Conservation (phyloP, 2,329 filamentous ascomycete species). For the Xylariaceae sp. region DNA sequence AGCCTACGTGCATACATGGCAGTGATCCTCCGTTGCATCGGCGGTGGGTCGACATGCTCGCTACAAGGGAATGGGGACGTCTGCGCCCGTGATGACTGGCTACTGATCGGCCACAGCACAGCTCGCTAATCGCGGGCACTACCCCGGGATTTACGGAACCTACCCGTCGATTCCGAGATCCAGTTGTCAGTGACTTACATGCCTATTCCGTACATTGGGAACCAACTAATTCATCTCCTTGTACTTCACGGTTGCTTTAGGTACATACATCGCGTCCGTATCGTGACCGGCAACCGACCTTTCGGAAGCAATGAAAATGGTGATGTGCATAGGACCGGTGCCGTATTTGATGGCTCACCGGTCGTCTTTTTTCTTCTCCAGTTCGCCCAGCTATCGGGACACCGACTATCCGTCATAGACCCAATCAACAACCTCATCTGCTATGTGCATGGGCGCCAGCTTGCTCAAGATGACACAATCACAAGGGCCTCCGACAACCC, state of each 20-base stretch:
- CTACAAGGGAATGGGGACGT: neutral
- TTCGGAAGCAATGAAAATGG: neutral
- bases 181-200: neutral
- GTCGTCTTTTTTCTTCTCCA: neutral
- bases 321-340: neutral
- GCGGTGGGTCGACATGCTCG: neutral
- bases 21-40: neutral
- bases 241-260: neutral
- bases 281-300: neutral
- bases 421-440: neutral
- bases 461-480: neutral
- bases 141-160: neutral
- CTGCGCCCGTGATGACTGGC: neutral
- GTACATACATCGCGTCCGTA: neutral
- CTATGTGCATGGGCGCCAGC: neutral
- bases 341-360: neutral
- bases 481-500: neutral
- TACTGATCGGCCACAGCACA: neutral
- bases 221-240: neutral
- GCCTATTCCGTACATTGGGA: no score
- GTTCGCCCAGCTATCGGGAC: neutral
- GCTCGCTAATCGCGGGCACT: neutral
- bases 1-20: no score
- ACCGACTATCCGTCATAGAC: neutral
- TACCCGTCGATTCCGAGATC: neutral